These are phyloP conservation scores for Lipomyces mesembrius DNA, from an alignment of 805 yeast genomes.

Conservation along the genomic window DNA sequence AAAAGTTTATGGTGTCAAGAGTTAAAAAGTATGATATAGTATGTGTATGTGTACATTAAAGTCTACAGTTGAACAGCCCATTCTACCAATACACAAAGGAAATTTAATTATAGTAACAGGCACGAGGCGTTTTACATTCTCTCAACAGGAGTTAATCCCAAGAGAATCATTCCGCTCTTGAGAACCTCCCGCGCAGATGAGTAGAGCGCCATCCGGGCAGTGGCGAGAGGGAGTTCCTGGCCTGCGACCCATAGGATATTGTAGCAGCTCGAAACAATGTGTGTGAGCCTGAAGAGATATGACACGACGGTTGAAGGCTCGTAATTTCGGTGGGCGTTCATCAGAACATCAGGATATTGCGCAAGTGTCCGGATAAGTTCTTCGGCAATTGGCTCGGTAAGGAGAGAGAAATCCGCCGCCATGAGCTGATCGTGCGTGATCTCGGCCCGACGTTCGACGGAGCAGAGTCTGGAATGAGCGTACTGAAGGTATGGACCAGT, in stretches of 20 bases:
- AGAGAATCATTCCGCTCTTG: conserved; percentile 82
- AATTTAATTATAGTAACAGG: neutral
- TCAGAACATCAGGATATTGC: conserved; percentile 88
- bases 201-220: conserved; percentile 90
- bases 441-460: conserved; percentile 83
- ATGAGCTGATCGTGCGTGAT: conserved; percentile 40
- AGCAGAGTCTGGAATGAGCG: conserved; percentile 95
- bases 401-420: conserved; percentile 61
- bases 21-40: neutral
- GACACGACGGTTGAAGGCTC: conserved; percentile 96
- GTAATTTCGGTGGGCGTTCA: conserved; percentile 77
- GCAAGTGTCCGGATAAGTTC: conserved; percentile 76
- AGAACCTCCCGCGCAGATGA: conserved; percentile 87
- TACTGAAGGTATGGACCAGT: conserved; percentile 98
- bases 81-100: neutral
- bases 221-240: conserved; percentile 82
- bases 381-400: conserved; percentile 72
- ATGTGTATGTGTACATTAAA: neutral
- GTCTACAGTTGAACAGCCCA: neutral
- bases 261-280: conserved; percentile 94
- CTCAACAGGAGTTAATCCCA: conserved; percentile 97
- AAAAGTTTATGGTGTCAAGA: neutral
- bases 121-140: conserved; percentile 71
- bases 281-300: conserved; percentile 87
- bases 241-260: conserved; percentile 97